Base-by-base conservation (phyloP, 768 basidiomycete species). In the Pulveroboletus sp. region DNA sequence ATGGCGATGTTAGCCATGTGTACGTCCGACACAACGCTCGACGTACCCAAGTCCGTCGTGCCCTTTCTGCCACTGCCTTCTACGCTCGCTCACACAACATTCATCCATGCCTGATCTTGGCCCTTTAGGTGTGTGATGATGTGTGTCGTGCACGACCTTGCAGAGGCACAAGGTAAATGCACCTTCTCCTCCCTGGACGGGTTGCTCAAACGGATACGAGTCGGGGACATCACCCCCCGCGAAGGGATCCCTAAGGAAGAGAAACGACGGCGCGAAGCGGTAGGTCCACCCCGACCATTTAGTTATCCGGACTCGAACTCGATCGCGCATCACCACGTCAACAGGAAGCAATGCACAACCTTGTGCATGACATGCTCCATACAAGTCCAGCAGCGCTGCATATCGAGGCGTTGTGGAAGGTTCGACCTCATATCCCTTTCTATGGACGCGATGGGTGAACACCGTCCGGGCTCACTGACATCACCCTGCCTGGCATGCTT, bases 1-100 rank as follows among this genome's bases (percentile, higher is more conserved):
- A 97, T 99, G 95, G 86, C 92, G 2, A 66, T 97, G n/a, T 77
- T 98, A 38, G 85, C 93, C 5, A 85, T 99, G 82, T 87, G 92
- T 53, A 79, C 82, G 6, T 84, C 90, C 0, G 90, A 90, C 60
- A 44, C 69, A n/a, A 75, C 73, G 1, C 76, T 92, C 8, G 87
- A 90, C 65, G 67, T 88, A 26, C 67, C 86, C 59, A 86, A 86
- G 90, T 90, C 52, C 45, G 79, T 62, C 31, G 30, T 10, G 3
- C 9, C 31, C 24, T 33, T 21, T 13, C 28, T 27, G 8, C 26
- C 24, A 13, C 39, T 24, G 14, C 17, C 13, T n/a, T 6, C 8
- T 17, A 14, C 4, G 31, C 31, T 24, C 32, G 32, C 31, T 33
- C 4, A 26, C 14, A 2, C 21, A 2, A 5, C 8, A 9, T 24